phyloP scores from a whole-genome alignment of 139 green algal species.

The Eudorina sp. region DNA sequence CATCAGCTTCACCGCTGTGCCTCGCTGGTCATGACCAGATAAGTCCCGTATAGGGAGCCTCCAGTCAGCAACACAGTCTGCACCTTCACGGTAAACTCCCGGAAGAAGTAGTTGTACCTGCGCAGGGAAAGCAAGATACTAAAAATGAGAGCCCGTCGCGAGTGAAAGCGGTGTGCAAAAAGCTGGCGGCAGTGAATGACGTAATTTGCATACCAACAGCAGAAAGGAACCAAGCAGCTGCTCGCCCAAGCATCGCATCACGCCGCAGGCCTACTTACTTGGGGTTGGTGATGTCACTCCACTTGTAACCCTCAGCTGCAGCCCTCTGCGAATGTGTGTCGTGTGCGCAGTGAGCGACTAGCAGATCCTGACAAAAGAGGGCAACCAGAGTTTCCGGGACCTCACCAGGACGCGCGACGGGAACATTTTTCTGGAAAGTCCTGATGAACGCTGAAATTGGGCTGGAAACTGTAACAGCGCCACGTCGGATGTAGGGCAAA shows the following conservation, averaged over 20 bases:
- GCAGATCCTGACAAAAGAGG: too few relatives aligned
- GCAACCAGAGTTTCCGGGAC: background rate
- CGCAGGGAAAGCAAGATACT: background rate
- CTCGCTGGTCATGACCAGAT: constrained; percentile 18
- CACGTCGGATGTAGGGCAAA: too few relatives aligned
- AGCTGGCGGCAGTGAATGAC: background rate
- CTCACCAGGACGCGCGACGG: constrained; percentile 40
- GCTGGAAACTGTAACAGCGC: too few relatives aligned
- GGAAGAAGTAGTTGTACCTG: constrained; percentile 56
- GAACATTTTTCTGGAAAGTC: constrained; percentile 42
- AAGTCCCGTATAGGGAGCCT: constrained; percentile 31
- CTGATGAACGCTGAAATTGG: too few relatives aligned
- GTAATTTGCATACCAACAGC: too few relatives aligned
- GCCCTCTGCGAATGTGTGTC: background rate
- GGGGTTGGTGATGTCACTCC: constrained; percentile 36
- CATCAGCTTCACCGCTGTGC: constrained; percentile 11
- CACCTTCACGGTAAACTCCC: constrained; percentile 6
- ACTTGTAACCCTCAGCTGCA: constrained; percentile 42
- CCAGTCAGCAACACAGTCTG: background rate
- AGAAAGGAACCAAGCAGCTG: too few relatives aligned
- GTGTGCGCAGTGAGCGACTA: background rate
- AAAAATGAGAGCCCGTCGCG: background rate
- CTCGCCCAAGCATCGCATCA: background rate
- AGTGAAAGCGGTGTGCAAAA: background rate
- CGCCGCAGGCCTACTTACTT: constrained; percentile 10